Base-by-base conservation (phyloP, 2,329 filamentous ascomycete species). In the Macrophomina phaseolina region DNA sequence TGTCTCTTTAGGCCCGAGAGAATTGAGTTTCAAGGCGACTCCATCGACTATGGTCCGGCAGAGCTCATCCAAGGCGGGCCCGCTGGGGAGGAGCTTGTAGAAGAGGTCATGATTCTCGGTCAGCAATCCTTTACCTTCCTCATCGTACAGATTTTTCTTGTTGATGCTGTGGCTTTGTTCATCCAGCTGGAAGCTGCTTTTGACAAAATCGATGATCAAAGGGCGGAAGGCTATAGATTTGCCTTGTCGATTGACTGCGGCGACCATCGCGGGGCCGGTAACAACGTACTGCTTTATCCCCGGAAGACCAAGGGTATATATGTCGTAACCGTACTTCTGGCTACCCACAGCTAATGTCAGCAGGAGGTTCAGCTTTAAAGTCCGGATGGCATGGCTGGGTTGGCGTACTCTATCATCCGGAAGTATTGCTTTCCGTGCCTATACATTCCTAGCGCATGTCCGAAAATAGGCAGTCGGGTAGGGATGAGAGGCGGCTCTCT, bases 391-490 rank as follows among this genome's bases (percentile, higher is more conserved):
- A 4, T 23, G 5, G 36, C 23, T 38, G 36, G 36, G 36, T 42
- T 36, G 38, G 71, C 73, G 34, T 70, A 83, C 81, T 79, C 77
- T 9, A 84, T 52, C 30, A 72, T 76, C 18, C 71, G 68, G 62
- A 78, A 73, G 65, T 83, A 83, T 5, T 68, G 30, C 28, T 72
- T 67, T 0, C 76, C 76, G n/a, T 72, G 61, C 23, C 64, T 67
- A n/a, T 83, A 68, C 69, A 84, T 74, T 8, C 80, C 79, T 34
- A 85, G 71, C 23, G 84, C 74, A 68, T 85, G 83, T 1, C 83
- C 83, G 48, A 85, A 69, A 36, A 81, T 73, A 0, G 83, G 83
- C 40, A 85, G 75, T 16, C 52, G 74, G 0, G 80, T 74, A 30
- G 77, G 76, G 30, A 84, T 34, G 0, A 79, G 66, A 3, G 81